These are phyloP conservation scores for Isatis tinctoria DNA, from an alignment of 345 rosid species.

Conservation along the genomic window DNA sequence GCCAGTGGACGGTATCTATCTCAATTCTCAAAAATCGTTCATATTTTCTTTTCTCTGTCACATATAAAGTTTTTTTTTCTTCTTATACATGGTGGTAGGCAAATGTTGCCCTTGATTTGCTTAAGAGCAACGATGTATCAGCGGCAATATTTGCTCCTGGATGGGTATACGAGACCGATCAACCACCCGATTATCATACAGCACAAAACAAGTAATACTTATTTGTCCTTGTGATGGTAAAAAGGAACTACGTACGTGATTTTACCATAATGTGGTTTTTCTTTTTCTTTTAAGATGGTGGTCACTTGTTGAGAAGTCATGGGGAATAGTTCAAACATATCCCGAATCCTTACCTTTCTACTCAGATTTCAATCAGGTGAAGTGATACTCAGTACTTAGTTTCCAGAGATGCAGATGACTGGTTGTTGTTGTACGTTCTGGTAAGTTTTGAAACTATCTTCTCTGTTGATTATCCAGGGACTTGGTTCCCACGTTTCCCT, in stretches of 20 bases:
- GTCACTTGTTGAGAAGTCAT: conserved; percentile 72
- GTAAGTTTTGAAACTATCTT: neutral
- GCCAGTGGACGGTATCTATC: conserved; percentile 60
- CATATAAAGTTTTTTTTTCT: neutral
- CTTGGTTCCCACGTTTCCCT: conserved; percentile 56
- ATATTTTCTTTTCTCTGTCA: neutral
- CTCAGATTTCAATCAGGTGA: conserved; percentile 72
- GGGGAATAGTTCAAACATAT: conserved; percentile 57
- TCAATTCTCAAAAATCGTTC: neutral
- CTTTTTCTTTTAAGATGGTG: conserved; percentile 59
- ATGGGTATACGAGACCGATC: conserved; percentile 71
- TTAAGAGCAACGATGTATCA: conserved; percentile 62
- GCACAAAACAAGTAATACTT: conserved; percentile 67
- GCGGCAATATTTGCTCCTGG: conserved; percentile 94
- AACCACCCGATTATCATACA: conserved; percentile 63
- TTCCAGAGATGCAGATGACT: neutral
- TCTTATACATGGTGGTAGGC: conserved; percentile 37
- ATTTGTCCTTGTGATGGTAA: neutral
- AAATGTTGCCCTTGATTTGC: conserved; percentile 65
- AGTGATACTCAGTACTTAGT: neutral
- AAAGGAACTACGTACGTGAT: neutral
- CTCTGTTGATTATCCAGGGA: conserved; percentile 43
- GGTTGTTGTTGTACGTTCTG: neutral
- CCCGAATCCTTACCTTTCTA: conserved; percentile 62
- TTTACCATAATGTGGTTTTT: neutral